Conservation (phyloP, 2,329 filamentous ascomycete species). For the Chaetomiaceae sp. region DNA sequence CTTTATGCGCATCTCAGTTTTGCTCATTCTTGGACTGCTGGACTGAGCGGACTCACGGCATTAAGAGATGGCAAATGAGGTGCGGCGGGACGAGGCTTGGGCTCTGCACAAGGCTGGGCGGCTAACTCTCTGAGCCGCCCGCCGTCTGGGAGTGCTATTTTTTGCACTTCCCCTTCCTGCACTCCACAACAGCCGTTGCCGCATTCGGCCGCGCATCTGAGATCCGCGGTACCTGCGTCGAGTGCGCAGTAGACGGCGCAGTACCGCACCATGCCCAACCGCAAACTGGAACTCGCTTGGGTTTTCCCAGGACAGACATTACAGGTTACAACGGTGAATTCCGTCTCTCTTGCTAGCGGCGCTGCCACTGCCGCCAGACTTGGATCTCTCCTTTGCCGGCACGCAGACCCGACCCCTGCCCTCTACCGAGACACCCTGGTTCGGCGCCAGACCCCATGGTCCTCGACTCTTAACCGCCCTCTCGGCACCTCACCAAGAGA, state of each 20-base stretch:
- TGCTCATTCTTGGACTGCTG: neutral
- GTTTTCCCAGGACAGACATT: slow-evolving; percentile 1
- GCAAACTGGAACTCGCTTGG: slow-evolving; percentile 4
- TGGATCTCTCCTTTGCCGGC: slow-evolving; percentile 5
- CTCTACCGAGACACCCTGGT: slow-evolving; percentile 11
- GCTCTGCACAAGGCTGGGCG: slow-evolving; percentile 23
- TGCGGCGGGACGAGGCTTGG: slow-evolving; percentile 25
- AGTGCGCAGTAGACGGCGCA: slow-evolving; percentile 19
- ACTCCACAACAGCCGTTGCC: slow-evolving; percentile 18
- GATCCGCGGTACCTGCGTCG: slow-evolving; percentile 10
- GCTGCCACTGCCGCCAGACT: slow-evolving; percentile 6
- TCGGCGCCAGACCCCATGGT: slow-evolving; percentile 11
- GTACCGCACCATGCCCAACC: slow-evolving; percentile 20
- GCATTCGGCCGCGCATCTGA: slow-evolving; percentile 12
- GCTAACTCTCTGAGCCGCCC: slow-evolving; percentile 20
- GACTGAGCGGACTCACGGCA: neutral
- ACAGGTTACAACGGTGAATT: slow-evolving; percentile 7
- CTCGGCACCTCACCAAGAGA: slow-evolving; percentile 24
- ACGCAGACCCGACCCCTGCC: neutral
- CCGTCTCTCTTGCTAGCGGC: slow-evolving; percentile 1
- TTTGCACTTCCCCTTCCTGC: slow-evolving; percentile 22
- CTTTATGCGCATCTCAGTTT: neutral
- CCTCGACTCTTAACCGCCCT: slow-evolving; percentile 35
- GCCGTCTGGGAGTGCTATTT: slow-evolving; percentile 21
- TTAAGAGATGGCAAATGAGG: neutral